Conservation (phyloP, 108 stramenopile genomes). For the Fragilaria crotonensis region DNA sequence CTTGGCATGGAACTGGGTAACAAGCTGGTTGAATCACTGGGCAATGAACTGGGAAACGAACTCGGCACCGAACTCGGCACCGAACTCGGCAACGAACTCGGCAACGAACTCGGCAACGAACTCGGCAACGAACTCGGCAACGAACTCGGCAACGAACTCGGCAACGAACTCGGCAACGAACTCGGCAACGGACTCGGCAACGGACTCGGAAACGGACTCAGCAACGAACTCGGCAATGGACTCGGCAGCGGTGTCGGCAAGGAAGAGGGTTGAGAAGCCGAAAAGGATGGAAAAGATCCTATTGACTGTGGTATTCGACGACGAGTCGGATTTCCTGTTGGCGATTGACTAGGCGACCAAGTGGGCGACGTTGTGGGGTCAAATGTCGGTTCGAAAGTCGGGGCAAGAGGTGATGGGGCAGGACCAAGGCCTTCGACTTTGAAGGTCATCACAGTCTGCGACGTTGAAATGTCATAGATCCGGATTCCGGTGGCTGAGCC, state of each 20-base stretch:
- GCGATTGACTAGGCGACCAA: neutral
- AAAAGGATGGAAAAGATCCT: neutral
- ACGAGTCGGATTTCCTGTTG: neutral
- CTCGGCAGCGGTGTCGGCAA: neutral
- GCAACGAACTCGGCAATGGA: neutral
- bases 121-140: neutral
- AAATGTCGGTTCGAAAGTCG: neutral
- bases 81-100: neutral
- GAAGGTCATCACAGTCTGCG: neutral
- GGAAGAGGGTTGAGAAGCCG: neutral
- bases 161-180: neutral
- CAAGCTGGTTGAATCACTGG: no score
- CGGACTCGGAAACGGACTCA: neutral
- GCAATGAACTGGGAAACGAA: neutral
- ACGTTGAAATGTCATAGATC: constrained; percentile 21
- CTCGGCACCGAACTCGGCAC: neutral
- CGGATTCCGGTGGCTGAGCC: constrained; percentile 16
- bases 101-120: neutral
- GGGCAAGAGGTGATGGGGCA: neutral
- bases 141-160: neutral
- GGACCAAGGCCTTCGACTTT: neutral
- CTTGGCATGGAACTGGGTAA: no score
- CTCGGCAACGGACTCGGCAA: neutral
- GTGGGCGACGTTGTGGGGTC: neutral
- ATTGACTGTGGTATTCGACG: no score